Evolutionary conservation across 2,329 filamentous ascomycete species (phyloP).

Genomic region (Daldinia sp.): DNA sequence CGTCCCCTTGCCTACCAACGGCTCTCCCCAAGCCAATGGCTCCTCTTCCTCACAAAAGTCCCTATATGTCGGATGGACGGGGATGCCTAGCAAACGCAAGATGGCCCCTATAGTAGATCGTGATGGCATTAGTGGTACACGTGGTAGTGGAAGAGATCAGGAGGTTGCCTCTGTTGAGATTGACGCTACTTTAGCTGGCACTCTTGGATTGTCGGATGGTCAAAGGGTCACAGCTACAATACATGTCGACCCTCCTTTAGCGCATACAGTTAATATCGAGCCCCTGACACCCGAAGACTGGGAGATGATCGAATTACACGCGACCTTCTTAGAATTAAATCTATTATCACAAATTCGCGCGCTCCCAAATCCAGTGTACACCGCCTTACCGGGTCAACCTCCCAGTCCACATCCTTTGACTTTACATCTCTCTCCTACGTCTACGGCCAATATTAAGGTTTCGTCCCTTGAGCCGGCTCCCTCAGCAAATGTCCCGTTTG

Average conservation of each 20-base stretch:
- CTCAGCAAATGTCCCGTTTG: constrained; percentile 75
- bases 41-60: constrained; percentile 66
- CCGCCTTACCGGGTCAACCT: constrained; percentile 57
- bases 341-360: constrained; percentile 92
- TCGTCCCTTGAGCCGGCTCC: constrained; percentile 82
- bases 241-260: constrained; percentile 88
- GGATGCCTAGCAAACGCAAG: constrained; percentile 92
- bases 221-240: constrained; percentile 77
- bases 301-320: constrained; percentile 98
- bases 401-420: constrained; percentile 80
- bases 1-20: constrained; percentile 54
- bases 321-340: constrained; percentile 93
- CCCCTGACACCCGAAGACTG: constrained; percentile 94
- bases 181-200: constrained; percentile 81
- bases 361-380: constrained; percentile 82
- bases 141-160: constrained; percentile 72
- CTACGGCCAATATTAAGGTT: constrained; percentile 89
- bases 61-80: constrained; percentile 93
- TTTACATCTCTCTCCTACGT: constrained; percentile 92
- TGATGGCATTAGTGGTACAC: constrained; percentile 71
- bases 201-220: constrained; percentile 80
- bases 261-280: constrained; percentile 96
- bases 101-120: constrained; percentile 75
- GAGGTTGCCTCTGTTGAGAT: constrained; percentile 83
- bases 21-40: constrained; percentile 54